Evolutionary conservation across 1,139 yeast species (phyloP).

Genomic region (Taiozyma onychis): DNA sequence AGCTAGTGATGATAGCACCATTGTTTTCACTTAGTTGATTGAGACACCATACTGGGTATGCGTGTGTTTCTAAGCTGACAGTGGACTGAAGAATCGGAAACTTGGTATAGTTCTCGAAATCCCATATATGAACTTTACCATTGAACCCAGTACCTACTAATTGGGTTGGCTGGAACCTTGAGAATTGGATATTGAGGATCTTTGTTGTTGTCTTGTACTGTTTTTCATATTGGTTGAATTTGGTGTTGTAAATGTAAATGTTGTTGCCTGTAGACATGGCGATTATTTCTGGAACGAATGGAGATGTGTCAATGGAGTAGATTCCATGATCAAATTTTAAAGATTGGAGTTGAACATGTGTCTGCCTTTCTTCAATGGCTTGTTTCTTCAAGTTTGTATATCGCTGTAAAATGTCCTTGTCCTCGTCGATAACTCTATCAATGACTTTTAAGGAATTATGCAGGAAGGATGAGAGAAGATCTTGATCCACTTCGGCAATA

Average conservation of each 20-base stretch:
- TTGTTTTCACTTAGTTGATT: conserved; percentile 28
- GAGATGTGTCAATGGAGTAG: conserved; percentile 18
- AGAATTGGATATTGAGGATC: conserved; percentile 35
- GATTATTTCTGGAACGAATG: conserved; percentile 20
- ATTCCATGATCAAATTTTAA: conserved; percentile 8
- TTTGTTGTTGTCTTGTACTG: conserved; percentile 42
- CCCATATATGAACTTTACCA: conserved; percentile 45
- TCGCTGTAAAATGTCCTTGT: conserved; percentile 30
- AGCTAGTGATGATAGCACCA: conserved; percentile 34
- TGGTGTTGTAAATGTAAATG: conserved; percentile 14
- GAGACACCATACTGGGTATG: conserved; percentile 36
- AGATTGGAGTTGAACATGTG: conserved; percentile 7
- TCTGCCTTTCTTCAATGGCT: conserved; percentile 11
- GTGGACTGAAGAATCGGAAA: conserved; percentile 27
- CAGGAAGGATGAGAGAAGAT: conserved; percentile 24
- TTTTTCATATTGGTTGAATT: conserved; percentile 31
- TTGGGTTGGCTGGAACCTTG: conserved; percentile 31
- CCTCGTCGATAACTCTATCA: conserved; percentile 34
- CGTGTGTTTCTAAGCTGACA: conserved; percentile 32
- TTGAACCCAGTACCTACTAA: conserved; percentile 42
- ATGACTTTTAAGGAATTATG: conserved; percentile 35
- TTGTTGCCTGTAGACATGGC: conserved; percentile 32
- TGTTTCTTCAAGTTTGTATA: conserved; percentile 21
- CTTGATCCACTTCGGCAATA: conserved; percentile 11
- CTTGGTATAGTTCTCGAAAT: conserved; percentile 24